Percentiles rank a stretch among this genome's conserved stretches.
Conservation (phyloP, 345 rosid genomes). For the Acer negundo region DNA sequence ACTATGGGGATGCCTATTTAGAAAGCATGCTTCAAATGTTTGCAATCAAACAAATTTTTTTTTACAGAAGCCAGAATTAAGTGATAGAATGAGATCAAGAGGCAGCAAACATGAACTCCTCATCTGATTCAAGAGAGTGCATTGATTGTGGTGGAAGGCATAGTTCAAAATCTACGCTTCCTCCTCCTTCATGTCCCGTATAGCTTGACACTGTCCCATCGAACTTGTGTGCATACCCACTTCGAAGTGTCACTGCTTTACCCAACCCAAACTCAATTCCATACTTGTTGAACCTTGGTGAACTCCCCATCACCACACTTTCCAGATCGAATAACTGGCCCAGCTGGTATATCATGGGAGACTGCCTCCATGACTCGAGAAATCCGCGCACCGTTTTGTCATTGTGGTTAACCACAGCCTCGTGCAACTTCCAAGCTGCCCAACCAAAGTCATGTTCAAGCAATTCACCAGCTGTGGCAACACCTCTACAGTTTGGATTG, state of each 20-base stretch:
- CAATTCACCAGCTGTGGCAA: constrained; percentile 53
- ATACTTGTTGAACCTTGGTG: constrained; percentile 77
- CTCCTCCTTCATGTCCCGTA: constrained; percentile 65
- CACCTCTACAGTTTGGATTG: constrained; percentile 40
- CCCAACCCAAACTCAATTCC: constrained; percentile 80
- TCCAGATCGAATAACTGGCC: constrained; percentile 47
- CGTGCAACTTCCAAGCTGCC: constrained; percentile 66
- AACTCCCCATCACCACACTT: constrained; percentile 73
- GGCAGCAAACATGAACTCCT: constrained; percentile 47
- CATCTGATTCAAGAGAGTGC: constrained; percentile 58
- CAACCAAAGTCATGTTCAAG: constrained; percentile 54
- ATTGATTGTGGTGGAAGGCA: constrained; percentile 58
- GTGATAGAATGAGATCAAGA: too few relatives aligned
- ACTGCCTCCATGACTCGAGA: constrained; percentile 50
- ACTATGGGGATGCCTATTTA: too few relatives aligned
- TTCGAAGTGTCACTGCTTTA: constrained; percentile 63
- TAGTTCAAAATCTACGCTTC: constrained; percentile 69
- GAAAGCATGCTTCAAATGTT: too few relatives aligned
- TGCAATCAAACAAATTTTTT: too few relatives aligned
- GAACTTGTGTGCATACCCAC: constrained; percentile 73
- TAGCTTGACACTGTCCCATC: constrained; percentile 63
- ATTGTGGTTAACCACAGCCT: constrained; percentile 44
- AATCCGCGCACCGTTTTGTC: constrained; percentile 35
- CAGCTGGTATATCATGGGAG: constrained; percentile 44
- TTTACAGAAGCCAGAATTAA: too few relatives aligned